Base-by-base conservation (phyloP, 345 rosid species). In the Acer campestre region DNA sequence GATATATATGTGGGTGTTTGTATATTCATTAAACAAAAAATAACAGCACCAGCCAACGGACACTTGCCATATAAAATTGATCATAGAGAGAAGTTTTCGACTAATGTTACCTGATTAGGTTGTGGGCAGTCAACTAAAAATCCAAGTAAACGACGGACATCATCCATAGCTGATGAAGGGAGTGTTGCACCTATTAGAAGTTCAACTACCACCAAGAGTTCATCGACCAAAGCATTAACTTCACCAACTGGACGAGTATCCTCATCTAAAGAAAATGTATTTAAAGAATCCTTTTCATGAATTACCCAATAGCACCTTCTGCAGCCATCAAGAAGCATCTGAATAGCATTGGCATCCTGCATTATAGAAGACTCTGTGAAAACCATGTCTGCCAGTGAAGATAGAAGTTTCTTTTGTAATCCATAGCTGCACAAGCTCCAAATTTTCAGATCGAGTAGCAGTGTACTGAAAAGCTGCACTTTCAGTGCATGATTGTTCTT, bases 391-490 rank as follows among this genome's bases (percentile, higher is more conserved):
- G 98, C 98, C 67, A 97, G 88, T 20, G 98, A 97, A 77, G 98
- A 94, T 53, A 97, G 81, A 80, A 97, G 91, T 82, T 97, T 97
- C 87, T 97, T 97, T 82, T 97, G 98, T 75, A 97, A 85, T 67
- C 99, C 99, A 81, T 97, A 97, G 88, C 89, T 89, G 89, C 99
- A 97, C 78, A 93, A 85, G 83, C 98, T 93, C 98, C 99, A 97
- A 79, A 93, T 86, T 84, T 87, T 90, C 82, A 97, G 87, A 89
- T 97, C 99, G 83, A 97, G 81, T 71, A 97, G 83, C 80, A 97
- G 88, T 66, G 93, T 90, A 81, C 91, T 85, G 77, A 94, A 97
- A 78, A 97, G 98, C 86, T 94, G 93, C 82, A 94, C 98, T 88
- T 97, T 97, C 51, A 94, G 94, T 67, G 86, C 86, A 87, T 92